A percentile compares a stretch with the other conserved stretches of the same genome.
These are phyloP conservation scores for Geosmithia morbida DNA, from an alignment of 2,329 filamentous ascomycete species.

Conservation along the genomic window DNA sequence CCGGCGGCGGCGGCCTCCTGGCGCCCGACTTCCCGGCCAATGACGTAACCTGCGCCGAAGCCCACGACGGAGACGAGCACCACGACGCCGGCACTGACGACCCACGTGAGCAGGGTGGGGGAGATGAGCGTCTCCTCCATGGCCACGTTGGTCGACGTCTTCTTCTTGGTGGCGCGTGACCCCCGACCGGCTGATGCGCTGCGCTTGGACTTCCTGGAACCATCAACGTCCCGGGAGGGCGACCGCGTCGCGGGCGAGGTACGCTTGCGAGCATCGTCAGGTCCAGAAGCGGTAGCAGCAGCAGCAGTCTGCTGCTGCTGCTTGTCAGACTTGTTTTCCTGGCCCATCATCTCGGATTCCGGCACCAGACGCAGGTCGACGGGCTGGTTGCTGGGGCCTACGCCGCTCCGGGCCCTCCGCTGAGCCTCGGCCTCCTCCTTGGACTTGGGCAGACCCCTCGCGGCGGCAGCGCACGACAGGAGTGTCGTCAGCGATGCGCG, in stretches of 20 bases:
- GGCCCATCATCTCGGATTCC: slow-evolving; percentile 40
- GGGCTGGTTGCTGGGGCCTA: slow-evolving; percentile 34
- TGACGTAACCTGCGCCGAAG: slow-evolving; percentile 55
- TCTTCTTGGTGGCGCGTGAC: slow-evolving; percentile 42
- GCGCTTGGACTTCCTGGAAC: slow-evolving; percentile 33
- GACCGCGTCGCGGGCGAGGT: slow-evolving; percentile 14
- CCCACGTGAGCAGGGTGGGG: slow-evolving; percentile 49
- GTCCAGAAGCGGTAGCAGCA: slow-evolving; percentile 1
- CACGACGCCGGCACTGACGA: slow-evolving; percentile 51
- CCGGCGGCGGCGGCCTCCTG: slow-evolving; percentile 37
- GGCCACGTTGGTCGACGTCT: slow-evolving; percentile 23
- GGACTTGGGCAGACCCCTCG: slow-evolving; percentile 62
- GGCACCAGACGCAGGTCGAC: slow-evolving; percentile 45
- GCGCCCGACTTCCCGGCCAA: slow-evolving; percentile 50
- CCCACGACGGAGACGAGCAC: slow-evolving; percentile 54
- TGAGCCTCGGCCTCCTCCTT: slow-evolving; percentile 28
- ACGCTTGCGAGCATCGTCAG: slow-evolving; percentile 10
- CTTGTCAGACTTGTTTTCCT: slow-evolving; percentile 8
- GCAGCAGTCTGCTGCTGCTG: slow-evolving; percentile 3
- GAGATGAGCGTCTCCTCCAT: slow-evolving; percentile 30
- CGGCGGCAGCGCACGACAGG: slow-evolving; percentile 86
- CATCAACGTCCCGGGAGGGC: slow-evolving; percentile 9
- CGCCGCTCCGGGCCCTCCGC: slow-evolving; percentile 17
- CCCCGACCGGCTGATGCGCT: slow-evolving; percentile 23
- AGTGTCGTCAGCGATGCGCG: slow-evolving; percentile 89